Base-by-base conservation (phyloP, 495 filamentous ascomycete species). In the Lasiosphaeria hispida region DNA sequence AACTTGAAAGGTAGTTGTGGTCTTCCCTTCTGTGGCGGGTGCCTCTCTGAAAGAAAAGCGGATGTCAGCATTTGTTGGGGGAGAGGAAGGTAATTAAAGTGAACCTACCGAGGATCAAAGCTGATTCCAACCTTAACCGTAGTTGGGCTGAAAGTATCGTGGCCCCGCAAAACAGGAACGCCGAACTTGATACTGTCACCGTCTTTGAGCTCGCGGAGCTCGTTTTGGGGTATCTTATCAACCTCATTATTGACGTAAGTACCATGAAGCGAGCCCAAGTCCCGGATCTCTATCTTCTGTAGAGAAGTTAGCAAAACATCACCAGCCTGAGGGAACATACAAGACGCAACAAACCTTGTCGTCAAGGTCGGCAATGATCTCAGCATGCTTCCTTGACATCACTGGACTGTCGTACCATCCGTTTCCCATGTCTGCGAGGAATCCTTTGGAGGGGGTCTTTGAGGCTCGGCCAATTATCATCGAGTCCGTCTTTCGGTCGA, bases 321-420 rank as follows among this genome's bases (percentile, higher is more conserved):
- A 49, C 59, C 54, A 59, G 57, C 39, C 35, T 38, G 2, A 44
- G 53, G 3, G 36, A 38, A 7, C 48, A 7, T 7, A 44, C 0
- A 35, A 30, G 3, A 5, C 13, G 13, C n/a, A 13, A 58, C 73
- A 43, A 61, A 85, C 84, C 67, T 77, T 71, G 4, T 67, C 56
- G 0, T 80, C 65, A 3, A 72, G 37, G 40, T 76, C 66, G 10
- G 79, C 72, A 10, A 64, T 57, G 8, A 96, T 63, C 49, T 80
- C 72, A 10, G 90, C 91, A 74, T 96, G 91, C 9, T 82, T 69
- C 33, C 91, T 80, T 30, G 89, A 94, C 80, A 96, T 87, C 19
- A 95, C 89, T 0, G 89, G 83, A 63, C 85, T 91, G 35, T 92
- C 83, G 58, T 92, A 90, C 78, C 83, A 89, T 9, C 77, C 87